Conservation (phyloP, 192 early-diverging fungal species). For the Backusella tarrabulga region DNA sequence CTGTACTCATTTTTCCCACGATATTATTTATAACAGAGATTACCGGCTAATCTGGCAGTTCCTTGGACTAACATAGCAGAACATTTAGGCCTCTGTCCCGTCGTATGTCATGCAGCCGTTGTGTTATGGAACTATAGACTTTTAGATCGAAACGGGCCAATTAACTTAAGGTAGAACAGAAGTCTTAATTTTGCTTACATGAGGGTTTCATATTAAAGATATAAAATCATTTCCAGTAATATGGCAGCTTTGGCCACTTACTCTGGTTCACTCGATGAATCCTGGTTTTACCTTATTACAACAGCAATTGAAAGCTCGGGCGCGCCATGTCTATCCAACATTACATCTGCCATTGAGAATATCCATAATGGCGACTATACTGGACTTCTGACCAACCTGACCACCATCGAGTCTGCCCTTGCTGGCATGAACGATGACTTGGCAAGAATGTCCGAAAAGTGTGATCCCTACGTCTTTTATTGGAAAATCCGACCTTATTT, state of each 20-base stretch:
- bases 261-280: conserved; percentile 87
- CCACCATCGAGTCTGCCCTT: conserved; percentile 53
- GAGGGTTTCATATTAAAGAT: conserved; percentile 9
- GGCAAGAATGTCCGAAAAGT: conserved; percentile 87
- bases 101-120: conserved; percentile 83
- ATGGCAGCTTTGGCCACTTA: conserved; percentile 81
- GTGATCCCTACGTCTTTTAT: conserved; percentile 95
- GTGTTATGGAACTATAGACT: conserved; percentile 91
- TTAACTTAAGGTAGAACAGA: conserved; percentile 61
- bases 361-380: conserved; percentile 52
- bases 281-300: conserved; percentile 96
- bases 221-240: conserved; percentile 52
- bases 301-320: conserved; percentile 84
- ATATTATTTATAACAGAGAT: conserved; percentile 37
- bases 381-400: conserved; percentile 50
- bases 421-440: conserved; percentile 53
- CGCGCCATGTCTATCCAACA: conserved; percentile 65
- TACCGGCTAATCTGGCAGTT: conserved; percentile 77
- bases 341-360: conserved; percentile 64
- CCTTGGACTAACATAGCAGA: conserved; percentile 80
- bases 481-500: conserved; percentile 89
- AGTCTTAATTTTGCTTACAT: neutral
- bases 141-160: conserved; percentile 77
- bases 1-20: conserved; percentile 18
- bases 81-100: conserved; percentile 79